These are phyloP conservation scores for Aspergillus aculeatus DNA, from an alignment of 2,329 filamentous ascomycete species.

Conservation along the genomic window DNA sequence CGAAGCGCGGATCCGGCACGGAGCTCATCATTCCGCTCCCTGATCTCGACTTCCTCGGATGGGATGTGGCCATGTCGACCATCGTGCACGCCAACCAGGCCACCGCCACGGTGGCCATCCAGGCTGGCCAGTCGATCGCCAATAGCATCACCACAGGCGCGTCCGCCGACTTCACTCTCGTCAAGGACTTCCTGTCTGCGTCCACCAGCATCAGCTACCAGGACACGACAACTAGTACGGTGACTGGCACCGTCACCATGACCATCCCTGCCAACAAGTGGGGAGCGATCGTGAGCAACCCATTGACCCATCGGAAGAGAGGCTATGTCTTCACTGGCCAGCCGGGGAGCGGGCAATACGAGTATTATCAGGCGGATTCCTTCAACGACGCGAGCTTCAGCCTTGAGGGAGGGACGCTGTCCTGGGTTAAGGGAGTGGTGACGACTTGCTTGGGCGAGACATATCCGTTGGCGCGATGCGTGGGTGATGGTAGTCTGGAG, in stretches of 20 bases:
- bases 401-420: conserved; percentile 7
- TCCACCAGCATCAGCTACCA: conserved; percentile 8
- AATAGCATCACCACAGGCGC: conserved; percentile 15
- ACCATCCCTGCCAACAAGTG: conserved; percentile 19
- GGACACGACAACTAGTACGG: conserved; percentile 10
- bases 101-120: conserved; percentile 15
- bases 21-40: conserved; percentile 18
- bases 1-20: conserved; percentile 8
- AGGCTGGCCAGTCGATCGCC: conserved; percentile 13
- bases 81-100: conserved; percentile 18
- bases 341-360: conserved; percentile 12
- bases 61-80: conserved; percentile 21
- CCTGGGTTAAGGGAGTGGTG: conserved; percentile 20
- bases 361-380: conserved; percentile 20
- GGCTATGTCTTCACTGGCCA: conserved; percentile 20
- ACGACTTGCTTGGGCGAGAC: conserved; percentile 18
- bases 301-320: conserved; percentile 14
- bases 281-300: conserved; percentile 21
- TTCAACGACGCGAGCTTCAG: conserved; percentile 10
- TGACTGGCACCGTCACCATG: conserved; percentile 21
- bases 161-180: conserved; percentile 4
- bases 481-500: conserved; percentile 14
- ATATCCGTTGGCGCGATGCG: conserved; percentile 15
- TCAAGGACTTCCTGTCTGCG: conserved; percentile 13
- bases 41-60: conserved; percentile 19